Base-by-base conservation (phyloP, 208 protist genomes). In the Wallacemonas collosoma region DNA sequence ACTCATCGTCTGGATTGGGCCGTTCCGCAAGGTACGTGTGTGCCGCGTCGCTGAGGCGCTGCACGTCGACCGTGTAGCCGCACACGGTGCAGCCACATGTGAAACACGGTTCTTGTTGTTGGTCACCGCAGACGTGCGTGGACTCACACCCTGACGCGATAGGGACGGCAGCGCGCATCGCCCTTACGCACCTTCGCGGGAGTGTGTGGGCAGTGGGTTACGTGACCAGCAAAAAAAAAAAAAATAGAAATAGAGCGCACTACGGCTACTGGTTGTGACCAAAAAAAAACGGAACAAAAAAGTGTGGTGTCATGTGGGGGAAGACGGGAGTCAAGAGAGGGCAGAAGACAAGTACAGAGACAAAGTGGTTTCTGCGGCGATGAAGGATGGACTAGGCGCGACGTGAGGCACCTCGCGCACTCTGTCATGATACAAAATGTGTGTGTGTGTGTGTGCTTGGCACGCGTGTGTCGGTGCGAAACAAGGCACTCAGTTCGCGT, bases 61-160 rank as follows among this genome's bases (percentile, higher is more conserved):
- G 60, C 41, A 74, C 53, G 45, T 64, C 78, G 26, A 54, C 70
- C 40, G 68, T 48, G 43, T 68, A 68, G 11, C 83, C 82, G 63
- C 85, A 93, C 54, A 82, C 82, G 11, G 78, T 80, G 74, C 87
- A 93, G 17, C 77, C 73, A 67, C 85, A 89, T 53, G 80, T 56
- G 58, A 77, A 79, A 65, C 84, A 87, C 38, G 41, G 35, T n/a
- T 26, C 26, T 26, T 26, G 26, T 26, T 61, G 39, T 15, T 50
- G 15, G 12, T 15, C 39, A 17, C 3, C 38, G 17, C 50, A 58
- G 36, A 0, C 39, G 39, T 63, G 54, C 40, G 5, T 8, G 36
- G 56, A 38, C 26, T 26, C 26, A 26, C 26, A 26, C 26, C 26
- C 26, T 26, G 26, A 26, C 26, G 26, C 26, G 26, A 26, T 26